phyloP scores from a whole-genome alignment of 495 filamentous ascomycete genomes.

The Aspergillus affinis region DNA sequence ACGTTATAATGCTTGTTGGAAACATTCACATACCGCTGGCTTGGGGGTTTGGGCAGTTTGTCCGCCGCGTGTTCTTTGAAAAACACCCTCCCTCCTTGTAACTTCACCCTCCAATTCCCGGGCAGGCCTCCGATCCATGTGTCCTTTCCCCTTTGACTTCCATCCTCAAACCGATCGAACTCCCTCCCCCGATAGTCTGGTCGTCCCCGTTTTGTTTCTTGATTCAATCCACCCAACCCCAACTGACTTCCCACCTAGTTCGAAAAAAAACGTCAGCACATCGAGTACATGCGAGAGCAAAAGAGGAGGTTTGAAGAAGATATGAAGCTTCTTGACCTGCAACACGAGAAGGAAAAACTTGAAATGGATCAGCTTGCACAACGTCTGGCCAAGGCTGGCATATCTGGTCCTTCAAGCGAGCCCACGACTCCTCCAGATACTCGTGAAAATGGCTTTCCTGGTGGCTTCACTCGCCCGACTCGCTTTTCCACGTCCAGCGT shows the following conservation, averaged over 20 bases:
- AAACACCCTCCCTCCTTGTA: too few species aligned
- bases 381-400: conserved; percentile 62
- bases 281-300: conserved; percentile 81
- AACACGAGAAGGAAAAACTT: conserved; percentile 73
- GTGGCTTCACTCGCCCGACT: conserved; percentile 71
- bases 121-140: neutral
- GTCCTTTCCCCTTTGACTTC: neutral
- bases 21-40: neutral
- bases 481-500: conserved; percentile 82
- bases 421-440: conserved; percentile 97
- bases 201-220: neutral
- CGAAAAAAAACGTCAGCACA: conserved; percentile 87
- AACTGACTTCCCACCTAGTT: conserved; percentile 51
- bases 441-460: conserved; percentile 71
- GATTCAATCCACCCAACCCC: conserved; percentile 17
- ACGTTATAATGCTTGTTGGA: neutral
- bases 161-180: too few species aligned
- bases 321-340: conserved; percentile 80
- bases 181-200: neutral
- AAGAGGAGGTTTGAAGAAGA: conserved; percentile 82
- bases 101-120: neutral
- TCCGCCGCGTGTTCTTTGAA: neutral
- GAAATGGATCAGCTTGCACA: conserved; percentile 81
- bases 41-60: neutral
- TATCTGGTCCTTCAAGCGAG: conserved; percentile 79